These are phyloP conservation scores for Lactarius akahatsu DNA, from an alignment of 768 basidiomycete genomes.

Conservation along the genomic window DNA sequence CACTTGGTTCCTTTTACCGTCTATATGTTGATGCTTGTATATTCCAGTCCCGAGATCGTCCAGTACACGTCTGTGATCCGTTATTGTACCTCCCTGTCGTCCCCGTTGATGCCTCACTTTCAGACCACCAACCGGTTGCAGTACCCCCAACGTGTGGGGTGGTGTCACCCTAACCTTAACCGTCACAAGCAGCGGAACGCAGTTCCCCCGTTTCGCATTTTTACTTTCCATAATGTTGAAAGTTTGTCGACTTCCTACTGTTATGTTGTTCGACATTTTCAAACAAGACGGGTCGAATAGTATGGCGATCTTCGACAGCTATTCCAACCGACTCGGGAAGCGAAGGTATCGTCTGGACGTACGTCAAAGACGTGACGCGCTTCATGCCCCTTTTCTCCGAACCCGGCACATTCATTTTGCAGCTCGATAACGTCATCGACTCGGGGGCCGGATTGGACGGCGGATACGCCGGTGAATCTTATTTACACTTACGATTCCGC, in stretches of 20 bases:
- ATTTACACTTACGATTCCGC: too few relatives aligned
- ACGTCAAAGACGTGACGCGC: constrained; percentile 72
- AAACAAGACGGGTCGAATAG: constrained; percentile 36
- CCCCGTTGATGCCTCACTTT: not conserved
- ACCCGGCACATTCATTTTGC: too few relatives aligned
- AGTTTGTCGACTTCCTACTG: too few relatives aligned
- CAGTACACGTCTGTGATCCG: constrained; percentile 52
- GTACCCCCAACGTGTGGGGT: constrained; percentile 67
- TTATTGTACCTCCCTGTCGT: not conserved
- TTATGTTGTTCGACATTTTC: not conserved
- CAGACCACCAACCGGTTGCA: constrained; percentile 74
- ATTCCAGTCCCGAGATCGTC: constrained; percentile 57
- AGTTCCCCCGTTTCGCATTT: constrained; percentile 74
- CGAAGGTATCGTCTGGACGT: constrained; percentile 77
- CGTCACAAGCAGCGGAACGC: constrained; percentile 73
- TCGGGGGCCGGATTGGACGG: too few relatives aligned
- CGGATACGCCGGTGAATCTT: too few relatives aligned
- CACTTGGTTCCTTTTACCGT: not conserved
- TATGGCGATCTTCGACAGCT: constrained; percentile 80
- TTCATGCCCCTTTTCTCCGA: too few relatives aligned
- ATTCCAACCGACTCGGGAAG: constrained; percentile 48
- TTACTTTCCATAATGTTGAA: not conserved
- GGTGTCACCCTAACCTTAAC: constrained; percentile 76
- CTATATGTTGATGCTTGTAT: not conserved
- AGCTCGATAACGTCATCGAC: too few relatives aligned